These are phyloP conservation scores for Zhuliangozyma parablackwelliae DNA, from an alignment of 1,139 yeast species.

Conservation along the genomic window DNA sequence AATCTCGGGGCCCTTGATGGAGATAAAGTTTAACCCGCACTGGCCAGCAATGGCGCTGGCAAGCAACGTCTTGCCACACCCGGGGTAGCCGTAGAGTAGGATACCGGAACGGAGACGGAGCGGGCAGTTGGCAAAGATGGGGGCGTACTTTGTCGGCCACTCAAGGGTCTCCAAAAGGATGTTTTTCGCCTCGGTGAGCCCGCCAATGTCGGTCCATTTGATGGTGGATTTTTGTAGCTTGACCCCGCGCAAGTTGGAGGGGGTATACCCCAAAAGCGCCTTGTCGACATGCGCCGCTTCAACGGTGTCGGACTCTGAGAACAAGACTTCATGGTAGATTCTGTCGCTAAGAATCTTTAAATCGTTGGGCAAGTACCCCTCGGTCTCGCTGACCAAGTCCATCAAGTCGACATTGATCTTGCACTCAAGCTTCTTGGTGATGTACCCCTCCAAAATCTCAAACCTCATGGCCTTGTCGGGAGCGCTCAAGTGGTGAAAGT, in stretches of 20 bases:
- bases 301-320: slow-evolving; percentile 14
- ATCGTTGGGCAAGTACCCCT: slow-evolving; percentile 87
- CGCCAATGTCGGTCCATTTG: slow-evolving; percentile 89
- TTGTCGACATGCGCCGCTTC: slow-evolving; percentile 37
- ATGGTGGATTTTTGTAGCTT: slow-evolving; percentile 74
- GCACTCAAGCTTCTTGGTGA: slow-evolving; percentile 29
- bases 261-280: slow-evolving; percentile 67
- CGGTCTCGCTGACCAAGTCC: slow-evolving; percentile 77
- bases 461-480: slow-evolving; percentile 67
- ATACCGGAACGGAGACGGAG: slow-evolving; percentile 85
- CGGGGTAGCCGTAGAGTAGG: slow-evolving; percentile 90
- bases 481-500: slow-evolving; percentile 55
- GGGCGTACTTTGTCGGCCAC: slow-evolving; percentile 97
- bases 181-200: slow-evolving; percentile 70
- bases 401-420: slow-evolving; percentile 50
- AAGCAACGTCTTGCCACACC: slow-evolving; percentile 91
- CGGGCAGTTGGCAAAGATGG: slow-evolving; percentile 86
- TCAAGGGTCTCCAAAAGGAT: slow-evolving; percentile 82
- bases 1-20: slow-evolving; percentile 95
- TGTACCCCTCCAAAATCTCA: slow-evolving; percentile 45
- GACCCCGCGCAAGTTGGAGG: slow-evolving; percentile 82
- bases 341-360: slow-evolving; percentile 69
- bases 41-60: slow-evolving; percentile 95
- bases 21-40: slow-evolving; percentile 89
- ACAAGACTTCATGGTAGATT: slow-evolving; percentile 62